Conservation (phyloP, 176 grass and related monocot genomes). For the Echinochloa phyllopogon region DNA sequence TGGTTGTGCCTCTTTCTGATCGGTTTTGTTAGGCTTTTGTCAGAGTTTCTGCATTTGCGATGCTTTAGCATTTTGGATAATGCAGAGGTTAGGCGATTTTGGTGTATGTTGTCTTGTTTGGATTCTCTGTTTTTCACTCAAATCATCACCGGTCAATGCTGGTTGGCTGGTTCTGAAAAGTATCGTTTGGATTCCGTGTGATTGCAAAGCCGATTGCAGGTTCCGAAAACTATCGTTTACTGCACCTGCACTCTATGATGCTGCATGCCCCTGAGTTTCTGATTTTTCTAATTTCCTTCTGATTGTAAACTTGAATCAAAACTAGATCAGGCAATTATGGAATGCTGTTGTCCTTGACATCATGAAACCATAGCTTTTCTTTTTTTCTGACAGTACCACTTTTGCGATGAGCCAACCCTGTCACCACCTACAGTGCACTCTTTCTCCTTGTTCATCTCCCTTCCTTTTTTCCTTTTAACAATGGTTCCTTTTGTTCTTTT, state of each 20-base stretch:
- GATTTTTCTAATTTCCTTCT: background rate
- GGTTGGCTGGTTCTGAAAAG: no score
- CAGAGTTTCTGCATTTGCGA: background rate
- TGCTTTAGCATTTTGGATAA: background rate
- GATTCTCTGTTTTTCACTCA: background rate
- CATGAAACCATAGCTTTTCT: background rate
- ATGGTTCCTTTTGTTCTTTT: background rate
- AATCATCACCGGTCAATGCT: background rate
- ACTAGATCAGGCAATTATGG: slow-evolving; percentile 16
- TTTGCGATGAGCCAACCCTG: slow-evolving; percentile 16
- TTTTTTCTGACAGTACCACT: slow-evolving; percentile 13
- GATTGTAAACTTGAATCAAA: background rate
- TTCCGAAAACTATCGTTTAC: background rate
- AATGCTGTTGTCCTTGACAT: slow-evolving; percentile 18
- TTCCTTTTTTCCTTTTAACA: background rate
- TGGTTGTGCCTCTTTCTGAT: no score
- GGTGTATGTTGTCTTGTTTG: background rate
- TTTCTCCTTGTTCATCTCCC: slow-evolving; percentile 24
- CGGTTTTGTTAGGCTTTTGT: background rate
- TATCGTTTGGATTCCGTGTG: background rate
- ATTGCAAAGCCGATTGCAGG: background rate
- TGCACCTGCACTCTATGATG: background rate
- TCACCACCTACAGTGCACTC: background rate
- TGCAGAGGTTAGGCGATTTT: background rate
- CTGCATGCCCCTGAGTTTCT: background rate